A percentile compares a stretch with the other conserved stretches of the same genome.
Evolutionary conservation across 192 early-diverging fungal genomes (phyloP).

Genomic region (Mortierella hygrophila): DNA sequence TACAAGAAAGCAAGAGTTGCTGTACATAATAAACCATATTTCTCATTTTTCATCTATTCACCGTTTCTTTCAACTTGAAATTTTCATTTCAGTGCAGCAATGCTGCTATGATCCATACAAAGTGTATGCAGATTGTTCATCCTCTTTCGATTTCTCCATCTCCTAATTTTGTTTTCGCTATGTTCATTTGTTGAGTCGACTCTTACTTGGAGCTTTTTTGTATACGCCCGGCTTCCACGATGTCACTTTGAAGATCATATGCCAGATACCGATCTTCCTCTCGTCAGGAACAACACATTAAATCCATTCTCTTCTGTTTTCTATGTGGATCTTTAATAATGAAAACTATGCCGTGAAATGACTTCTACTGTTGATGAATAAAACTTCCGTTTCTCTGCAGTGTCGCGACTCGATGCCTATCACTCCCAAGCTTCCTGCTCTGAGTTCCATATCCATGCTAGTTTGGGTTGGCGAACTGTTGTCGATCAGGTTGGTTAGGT

Average conservation of each 20-base stretch:
- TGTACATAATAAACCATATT: background rate
- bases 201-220: too few species aligned
- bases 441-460: background rate
- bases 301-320: background rate
- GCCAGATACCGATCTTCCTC: background rate
- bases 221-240: too few species aligned
- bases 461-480: background rate
- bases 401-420: background rate
- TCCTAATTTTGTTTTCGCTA: too few species aligned
- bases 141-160: too few species aligned
- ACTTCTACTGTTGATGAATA: conserved; percentile 8
- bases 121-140: too few species aligned
- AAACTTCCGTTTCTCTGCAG: background rate
- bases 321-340: conserved; percentile 1
- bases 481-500: background rate
- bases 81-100: background rate
- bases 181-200: background rate
- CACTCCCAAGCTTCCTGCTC: background rate
- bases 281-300: background rate
- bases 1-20: background rate
- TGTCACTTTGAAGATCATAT: too few species aligned
- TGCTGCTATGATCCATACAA: too few species aligned
- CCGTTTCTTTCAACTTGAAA: background rate
- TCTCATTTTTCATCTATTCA: background rate
- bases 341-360: conserved; percentile 3